Evolutionary conservation across 1,284 basidiomycete species (phyloP).

Genomic region (Tremellales sp.): DNA sequence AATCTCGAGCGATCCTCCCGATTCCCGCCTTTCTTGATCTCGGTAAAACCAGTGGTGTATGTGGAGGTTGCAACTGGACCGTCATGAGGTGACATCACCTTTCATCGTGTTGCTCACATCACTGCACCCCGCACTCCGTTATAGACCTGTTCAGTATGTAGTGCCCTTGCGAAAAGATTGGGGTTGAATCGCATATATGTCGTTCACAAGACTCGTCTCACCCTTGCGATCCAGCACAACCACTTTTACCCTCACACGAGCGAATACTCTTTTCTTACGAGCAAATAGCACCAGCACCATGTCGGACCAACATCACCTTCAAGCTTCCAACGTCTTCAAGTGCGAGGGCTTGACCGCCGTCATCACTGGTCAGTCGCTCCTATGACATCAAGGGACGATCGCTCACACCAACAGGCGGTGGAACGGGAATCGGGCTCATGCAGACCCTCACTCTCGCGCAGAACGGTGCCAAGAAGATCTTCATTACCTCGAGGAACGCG

Average conservation of each 20-base stretch:
- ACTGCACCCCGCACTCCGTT: too few species aligned
- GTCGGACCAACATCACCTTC: constrained; percentile 26
- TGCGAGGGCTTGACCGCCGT: constrained; percentile 29
- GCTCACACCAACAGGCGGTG: constrained; percentile 25
- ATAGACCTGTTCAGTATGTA: too few species aligned
- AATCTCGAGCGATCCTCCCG: too few species aligned
- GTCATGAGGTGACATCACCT: too few species aligned
- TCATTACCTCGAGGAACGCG: constrained; percentile 38
- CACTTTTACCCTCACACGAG: not conserved
- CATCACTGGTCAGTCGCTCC: constrained; percentile 16
- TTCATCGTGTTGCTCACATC: too few species aligned
- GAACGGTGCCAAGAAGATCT: constrained; percentile 47
- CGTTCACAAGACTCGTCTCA: not conserved
- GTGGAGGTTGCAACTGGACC: too few species aligned
- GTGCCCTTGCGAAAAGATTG: too few species aligned
- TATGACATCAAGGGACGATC: not conserved
- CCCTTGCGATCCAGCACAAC: not conserved
- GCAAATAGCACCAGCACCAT: constrained; percentile 6
- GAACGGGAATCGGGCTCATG: constrained; percentile 49
- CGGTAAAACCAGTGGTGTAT: too few species aligned
- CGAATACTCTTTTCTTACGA: constrained; percentile 1
- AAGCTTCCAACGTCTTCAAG: constrained; percentile 23
- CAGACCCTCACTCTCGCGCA: constrained; percentile 46
- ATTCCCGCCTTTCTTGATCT: too few species aligned
- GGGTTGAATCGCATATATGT: too few species aligned